Percentiles rank a stretch among this genome's conserved stretches.
Conservation (phyloP, 2,329 filamentous ascomycete species). For the Colletotrichum nymphaeae region DNA sequence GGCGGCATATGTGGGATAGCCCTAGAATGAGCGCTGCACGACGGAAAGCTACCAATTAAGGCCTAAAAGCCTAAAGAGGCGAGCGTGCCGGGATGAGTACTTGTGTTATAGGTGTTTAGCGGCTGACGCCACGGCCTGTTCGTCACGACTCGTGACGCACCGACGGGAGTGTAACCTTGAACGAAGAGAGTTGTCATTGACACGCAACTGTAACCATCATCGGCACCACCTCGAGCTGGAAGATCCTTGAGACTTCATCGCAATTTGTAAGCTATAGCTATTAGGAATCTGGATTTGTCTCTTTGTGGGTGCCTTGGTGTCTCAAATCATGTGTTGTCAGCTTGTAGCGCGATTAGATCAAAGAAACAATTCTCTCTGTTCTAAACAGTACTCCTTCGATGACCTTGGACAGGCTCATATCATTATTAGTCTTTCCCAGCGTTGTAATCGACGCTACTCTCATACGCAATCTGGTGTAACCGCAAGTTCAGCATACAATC, state of each 20-base stretch:
- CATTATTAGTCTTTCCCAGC: not conserved
- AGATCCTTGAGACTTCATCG: not conserved
- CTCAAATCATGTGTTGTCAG: not conserved
- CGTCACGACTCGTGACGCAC: conserved; percentile 1
- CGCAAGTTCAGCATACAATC: not conserved
- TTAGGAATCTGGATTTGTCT: not conserved
- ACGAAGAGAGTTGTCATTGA: conserved; percentile 4
- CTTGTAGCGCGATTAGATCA: not conserved
- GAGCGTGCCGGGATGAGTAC: too few relatives aligned
- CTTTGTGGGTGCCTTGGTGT: not conserved
- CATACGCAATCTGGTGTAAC: not conserved
- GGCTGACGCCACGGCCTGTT: not conserved
- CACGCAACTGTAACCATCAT: conserved; percentile 10
- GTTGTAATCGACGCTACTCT: not conserved
- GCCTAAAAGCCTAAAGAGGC: not conserved
- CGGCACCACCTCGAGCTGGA: not conserved
- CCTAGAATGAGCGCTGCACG: not conserved
- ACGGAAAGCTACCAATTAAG: not conserved
- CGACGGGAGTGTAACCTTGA: not conserved
- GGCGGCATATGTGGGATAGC: not conserved
- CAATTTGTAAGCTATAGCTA: not conserved
- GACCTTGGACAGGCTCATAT: not conserved
- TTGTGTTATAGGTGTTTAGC: not conserved
- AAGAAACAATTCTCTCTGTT: not conserved
- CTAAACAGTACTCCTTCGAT: not conserved